Conservation (phyloP, 2,329 filamentous ascomycete genomes). For the Aschersonia sp. region DNA sequence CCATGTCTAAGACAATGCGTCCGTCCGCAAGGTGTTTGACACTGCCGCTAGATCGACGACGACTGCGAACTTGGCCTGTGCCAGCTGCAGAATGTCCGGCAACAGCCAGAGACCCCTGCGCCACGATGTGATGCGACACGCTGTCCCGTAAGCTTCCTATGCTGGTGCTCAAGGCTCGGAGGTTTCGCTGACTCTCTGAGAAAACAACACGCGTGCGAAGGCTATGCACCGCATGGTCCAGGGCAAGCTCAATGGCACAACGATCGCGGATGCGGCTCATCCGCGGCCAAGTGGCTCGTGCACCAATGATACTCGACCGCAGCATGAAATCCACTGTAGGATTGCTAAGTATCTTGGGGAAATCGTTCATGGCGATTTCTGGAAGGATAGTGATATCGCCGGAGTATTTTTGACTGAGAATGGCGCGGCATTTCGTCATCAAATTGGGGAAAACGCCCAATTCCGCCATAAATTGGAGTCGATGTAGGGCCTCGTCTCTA, state of each 20-base stretch:
- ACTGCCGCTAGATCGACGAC: slow-evolving; percentile 36
- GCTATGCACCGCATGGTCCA: slow-evolving; percentile 60
- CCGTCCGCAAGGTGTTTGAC: slow-evolving; percentile 23
- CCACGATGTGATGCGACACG: slow-evolving; percentile 1
- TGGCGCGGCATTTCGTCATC: slow-evolving; percentile 62
- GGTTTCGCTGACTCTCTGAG: slow-evolving; percentile 46
- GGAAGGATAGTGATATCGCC: slow-evolving; percentile 92
- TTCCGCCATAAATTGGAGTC: slow-evolving; percentile 68
- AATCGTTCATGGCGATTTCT: slow-evolving; percentile 57
- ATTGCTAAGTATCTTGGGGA: slow-evolving; percentile 67
- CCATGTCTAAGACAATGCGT: slow-evolving; percentile 21
- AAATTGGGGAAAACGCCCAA: slow-evolving; percentile 67
- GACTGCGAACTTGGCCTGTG: slow-evolving; percentile 20
- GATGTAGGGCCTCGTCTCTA: slow-evolving; percentile 66
- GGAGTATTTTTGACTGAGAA: slow-evolving; percentile 82
- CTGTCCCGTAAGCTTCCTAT: slow-evolving; percentile 14
- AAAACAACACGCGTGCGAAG: slow-evolving; percentile 56
- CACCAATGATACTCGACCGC: slow-evolving; percentile 59
- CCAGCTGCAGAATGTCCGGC: not conserved
- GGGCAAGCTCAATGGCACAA: slow-evolving; percentile 73
- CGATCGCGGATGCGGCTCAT: slow-evolving; percentile 74
- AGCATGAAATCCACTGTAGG: slow-evolving; percentile 80
- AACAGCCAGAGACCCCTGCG: not conserved
- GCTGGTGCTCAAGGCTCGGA: slow-evolving; percentile 29
- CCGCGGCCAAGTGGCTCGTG: slow-evolving; percentile 85